Conservation (phyloP, 805 yeast species). For the Ogataea pilisensis region DNA sequence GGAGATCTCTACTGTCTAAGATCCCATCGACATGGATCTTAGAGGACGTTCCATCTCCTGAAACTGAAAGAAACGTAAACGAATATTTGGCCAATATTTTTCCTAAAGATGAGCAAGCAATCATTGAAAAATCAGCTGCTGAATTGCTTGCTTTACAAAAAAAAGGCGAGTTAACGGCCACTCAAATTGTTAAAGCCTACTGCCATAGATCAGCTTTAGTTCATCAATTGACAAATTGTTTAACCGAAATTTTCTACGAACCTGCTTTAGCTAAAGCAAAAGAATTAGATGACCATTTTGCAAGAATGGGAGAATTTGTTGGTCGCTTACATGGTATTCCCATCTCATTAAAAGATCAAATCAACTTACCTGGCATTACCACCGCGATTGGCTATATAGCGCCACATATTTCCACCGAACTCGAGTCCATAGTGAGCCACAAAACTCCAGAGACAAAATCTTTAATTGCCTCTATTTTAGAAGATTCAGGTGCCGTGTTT, state of each 20-base stretch:
- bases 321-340: constrained; percentile 47
- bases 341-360: constrained; percentile 43
- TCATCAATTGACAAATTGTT: constrained; percentile 41
- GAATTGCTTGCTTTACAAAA: constrained; percentile 27
- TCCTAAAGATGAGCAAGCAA: constrained; percentile 20
- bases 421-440: constrained; percentile 21
- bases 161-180: constrained; percentile 30
- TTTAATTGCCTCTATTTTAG: constrained; percentile 20
- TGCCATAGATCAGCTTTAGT: constrained; percentile 39
- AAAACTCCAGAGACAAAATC: constrained; percentile 30
- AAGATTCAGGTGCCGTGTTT: constrained; percentile 38
- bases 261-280: constrained; percentile 37
- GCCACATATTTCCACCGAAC: constrained; percentile 27
- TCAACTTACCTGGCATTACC: constrained; percentile 34
- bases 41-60: constrained; percentile 23
- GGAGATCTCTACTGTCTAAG: constrained; percentile 14
- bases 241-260: constrained; percentile 39
- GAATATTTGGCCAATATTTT: constrained; percentile 19
- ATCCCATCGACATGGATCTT: constrained; percentile 33
- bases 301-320: constrained; percentile 30
- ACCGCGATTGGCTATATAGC: constrained; percentile 39
- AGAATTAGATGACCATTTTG: constrained; percentile 35
- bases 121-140: constrained; percentile 20
- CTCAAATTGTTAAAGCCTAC: constrained; percentile 36
- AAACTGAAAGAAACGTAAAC: constrained; percentile 25